Conservation (phyloP, 208 protist species). For the Acanthamoeba healyi region DNA sequence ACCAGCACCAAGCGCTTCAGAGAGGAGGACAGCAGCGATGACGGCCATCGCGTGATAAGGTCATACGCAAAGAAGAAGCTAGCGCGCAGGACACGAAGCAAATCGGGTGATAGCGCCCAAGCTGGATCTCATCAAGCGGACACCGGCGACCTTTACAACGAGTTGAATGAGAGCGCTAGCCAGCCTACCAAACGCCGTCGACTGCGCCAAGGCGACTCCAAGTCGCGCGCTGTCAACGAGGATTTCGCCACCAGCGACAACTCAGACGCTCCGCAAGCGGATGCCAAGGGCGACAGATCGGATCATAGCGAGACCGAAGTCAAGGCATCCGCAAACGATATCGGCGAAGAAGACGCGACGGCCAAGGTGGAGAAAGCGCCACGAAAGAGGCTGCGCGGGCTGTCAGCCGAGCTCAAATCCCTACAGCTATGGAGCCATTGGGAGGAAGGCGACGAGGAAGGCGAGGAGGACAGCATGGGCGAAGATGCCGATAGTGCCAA, state of each 20-base stretch:
- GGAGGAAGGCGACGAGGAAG: neutral
- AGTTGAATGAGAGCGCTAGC: neutral
- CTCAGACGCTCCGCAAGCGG: neutral
- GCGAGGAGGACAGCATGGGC: neutral
- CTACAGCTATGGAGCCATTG: slow-evolving; percentile 51
- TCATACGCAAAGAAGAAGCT: no score
- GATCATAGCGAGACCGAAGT: neutral
- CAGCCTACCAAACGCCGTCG: neutral
- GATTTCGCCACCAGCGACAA: neutral
- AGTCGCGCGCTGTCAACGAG: neutral
- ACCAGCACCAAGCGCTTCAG: no score
- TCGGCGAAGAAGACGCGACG: neutral
- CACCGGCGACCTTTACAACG: neutral
- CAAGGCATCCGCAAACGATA: neutral
- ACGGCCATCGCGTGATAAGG: no score
- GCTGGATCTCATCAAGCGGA: neutral
- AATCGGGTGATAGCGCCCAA: neutral
- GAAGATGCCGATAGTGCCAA: neutral
- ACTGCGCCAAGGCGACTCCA: neutral
- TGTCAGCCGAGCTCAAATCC: slow-evolving; percentile 15
- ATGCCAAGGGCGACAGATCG: neutral
- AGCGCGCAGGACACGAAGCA: neutral
- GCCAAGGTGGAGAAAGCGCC: neutral
- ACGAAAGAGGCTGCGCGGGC: slow-evolving; percentile 1
- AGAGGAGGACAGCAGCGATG: no score